Evolutionary conservation across 2,329 filamentous ascomycete species (phyloP).

Genomic region (Penicillium paneum): DNA sequence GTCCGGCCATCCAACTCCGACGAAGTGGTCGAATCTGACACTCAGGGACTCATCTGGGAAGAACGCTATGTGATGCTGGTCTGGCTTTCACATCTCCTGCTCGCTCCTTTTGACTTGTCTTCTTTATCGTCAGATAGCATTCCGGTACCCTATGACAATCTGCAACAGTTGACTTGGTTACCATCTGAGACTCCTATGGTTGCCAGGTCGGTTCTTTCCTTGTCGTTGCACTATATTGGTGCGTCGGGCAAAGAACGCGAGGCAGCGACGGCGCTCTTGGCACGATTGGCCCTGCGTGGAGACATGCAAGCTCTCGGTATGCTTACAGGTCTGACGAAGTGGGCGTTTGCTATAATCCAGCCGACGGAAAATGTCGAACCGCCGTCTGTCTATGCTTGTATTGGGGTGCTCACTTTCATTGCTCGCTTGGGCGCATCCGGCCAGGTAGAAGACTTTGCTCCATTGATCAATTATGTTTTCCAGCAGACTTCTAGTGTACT

Average conservation of each 20-base stretch:
- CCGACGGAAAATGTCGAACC: conserved; percentile 39
- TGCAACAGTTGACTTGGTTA: conserved; percentile 41
- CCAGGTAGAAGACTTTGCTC: conserved; percentile 70
- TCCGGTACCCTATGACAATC: conserved; percentile 35
- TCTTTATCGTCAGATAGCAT: conserved; percentile 65
- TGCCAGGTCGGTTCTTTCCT: conserved; percentile 64
- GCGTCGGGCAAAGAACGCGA: conserved; percentile 83
- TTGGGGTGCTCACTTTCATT: conserved; percentile 76
- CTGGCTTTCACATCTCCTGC: conserved; percentile 79
- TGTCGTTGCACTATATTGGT: conserved; percentile 69
- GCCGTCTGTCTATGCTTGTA: conserved; percentile 66
- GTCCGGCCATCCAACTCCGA: conserved; percentile 16
- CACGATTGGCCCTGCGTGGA: conserved; percentile 73
- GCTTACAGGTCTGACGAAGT: conserved; percentile 64
- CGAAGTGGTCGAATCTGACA: conserved; percentile 17
- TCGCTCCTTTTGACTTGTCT: conserved; percentile 85
- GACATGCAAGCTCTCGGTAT: conserved; percentile 83
- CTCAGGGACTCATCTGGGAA: conserved; percentile 67
- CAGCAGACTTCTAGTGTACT: conserved; percentile 60
- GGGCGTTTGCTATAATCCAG: conserved; percentile 64
- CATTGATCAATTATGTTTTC: conserved; percentile 65
- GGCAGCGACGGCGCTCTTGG: conserved; percentile 77
- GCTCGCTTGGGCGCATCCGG: conserved; percentile 69
- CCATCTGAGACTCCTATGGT: conserved; percentile 65
- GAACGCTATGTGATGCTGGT: conserved; percentile 82